Conservation (phyloP, 257 asterid genomes). For the Lavandula angustifolia region DNA sequence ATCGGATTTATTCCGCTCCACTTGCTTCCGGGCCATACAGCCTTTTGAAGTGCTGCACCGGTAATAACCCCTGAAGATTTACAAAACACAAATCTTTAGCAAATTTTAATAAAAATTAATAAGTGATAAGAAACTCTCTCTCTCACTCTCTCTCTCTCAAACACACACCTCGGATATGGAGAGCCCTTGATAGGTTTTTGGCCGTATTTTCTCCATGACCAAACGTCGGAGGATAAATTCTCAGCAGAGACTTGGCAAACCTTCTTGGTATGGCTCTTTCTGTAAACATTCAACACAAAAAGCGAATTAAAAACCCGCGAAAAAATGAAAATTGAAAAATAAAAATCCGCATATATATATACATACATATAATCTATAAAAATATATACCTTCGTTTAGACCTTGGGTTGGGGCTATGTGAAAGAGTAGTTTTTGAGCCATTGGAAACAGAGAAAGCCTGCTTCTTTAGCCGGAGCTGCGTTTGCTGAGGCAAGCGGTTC, state of each 20-base stretch:
- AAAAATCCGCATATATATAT: no score
- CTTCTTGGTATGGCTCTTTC: conserved; percentile 76
- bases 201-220: conserved; percentile 99
- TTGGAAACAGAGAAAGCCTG: conserved; percentile 37
- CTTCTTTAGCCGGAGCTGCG: conserved; percentile 38
- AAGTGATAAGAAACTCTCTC: background rate
- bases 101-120: background rate
- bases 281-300: conserved; percentile 26
- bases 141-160: conserved; percentile 3
- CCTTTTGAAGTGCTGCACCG: conserved; percentile 93
- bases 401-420: conserved; percentile 53
- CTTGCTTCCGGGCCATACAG: conserved; percentile 92
- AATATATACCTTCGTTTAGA: conserved; percentile 68
- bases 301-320: conserved; percentile 8
- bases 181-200: conserved; percentile 97
- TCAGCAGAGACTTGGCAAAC: conserved; percentile 81
- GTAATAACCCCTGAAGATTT: conserved; percentile 74
- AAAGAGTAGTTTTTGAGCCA: conserved; percentile 33
- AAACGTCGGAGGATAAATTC: conserved; percentile 72
- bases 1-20: conserved; percentile 95
- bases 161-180: conserved; percentile 76
- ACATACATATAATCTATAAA: no score
- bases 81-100: conserved; percentile 4
- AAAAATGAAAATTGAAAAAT: background rate
- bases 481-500: conserved; percentile 31